Base-by-base conservation (phyloP, 2,329 filamentous ascomycete genomes). In the Periconia sp. region DNA sequence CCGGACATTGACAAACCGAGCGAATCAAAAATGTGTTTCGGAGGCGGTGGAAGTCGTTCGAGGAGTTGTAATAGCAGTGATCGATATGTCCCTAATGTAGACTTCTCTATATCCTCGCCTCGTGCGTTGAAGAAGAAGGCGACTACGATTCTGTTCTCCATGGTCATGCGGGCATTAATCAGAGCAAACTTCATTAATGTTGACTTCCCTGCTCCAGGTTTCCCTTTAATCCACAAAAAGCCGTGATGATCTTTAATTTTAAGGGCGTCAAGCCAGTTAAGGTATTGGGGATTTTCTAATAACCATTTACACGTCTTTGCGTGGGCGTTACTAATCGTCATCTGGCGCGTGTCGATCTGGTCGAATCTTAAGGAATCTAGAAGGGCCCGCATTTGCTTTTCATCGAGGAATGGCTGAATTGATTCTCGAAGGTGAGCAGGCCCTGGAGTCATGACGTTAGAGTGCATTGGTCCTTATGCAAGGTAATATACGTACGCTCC, bases 151-250 rank as follows among this genome's bases (percentile, higher is more conserved):
- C 18, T 8, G n/a, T 40, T 36, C 12, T 40, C 31, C 30, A 40
- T 39, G 15, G 7, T 36, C n/a, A 33, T 44, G 16, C 34, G 18
- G 19, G 43, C 38, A 32, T 37, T 38, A 17, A 31, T 22, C 9
- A 47, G 17, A 58, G 42, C 43, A 24, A 65, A 56, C 40, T 71
- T 70, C 56, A 71, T 68, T 16, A 70, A 37, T 9, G 65, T 71
- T 26, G 70, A 78, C 40, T 78, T 79, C 17, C 45, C 45, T 1
- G 40, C 24, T 9, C 45, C 45, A 23, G 45, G 19, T 22, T 48
- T 48, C 12, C 75, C 75, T 33, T 66, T 67, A 16, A 78, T 73
- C 75, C 73, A 78, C 0, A 78, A 48, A 22, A 78, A 67, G 2
- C 72, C 73, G 19, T 61, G 38, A 24, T 73, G 61, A 5, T 63